Conservation (phyloP, 305 asterid species). For the Plantago coronopus region DNA sequence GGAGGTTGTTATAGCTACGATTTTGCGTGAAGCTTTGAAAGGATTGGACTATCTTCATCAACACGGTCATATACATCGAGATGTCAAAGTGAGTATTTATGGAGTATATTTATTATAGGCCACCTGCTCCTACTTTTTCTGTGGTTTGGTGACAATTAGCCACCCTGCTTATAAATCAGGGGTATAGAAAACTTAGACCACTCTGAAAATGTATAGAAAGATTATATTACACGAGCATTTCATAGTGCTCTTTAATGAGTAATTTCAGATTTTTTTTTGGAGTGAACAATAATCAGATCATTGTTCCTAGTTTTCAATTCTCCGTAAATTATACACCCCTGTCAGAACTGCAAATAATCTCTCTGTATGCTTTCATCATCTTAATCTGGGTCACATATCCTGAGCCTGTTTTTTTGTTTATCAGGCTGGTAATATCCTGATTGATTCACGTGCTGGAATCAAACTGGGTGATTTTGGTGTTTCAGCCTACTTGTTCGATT, state of each 20-base stretch:
- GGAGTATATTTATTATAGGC: not conserved
- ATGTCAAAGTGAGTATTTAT: conserved; percentile 71
- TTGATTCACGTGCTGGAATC: conserved; percentile 78
- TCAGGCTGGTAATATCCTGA: conserved; percentile 94
- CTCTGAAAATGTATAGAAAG: not conserved
- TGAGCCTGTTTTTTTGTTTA: conserved; percentile 17
- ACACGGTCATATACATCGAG: conserved; percentile 98
- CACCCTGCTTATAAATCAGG: not conserved
- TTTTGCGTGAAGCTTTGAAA: conserved; percentile 81
- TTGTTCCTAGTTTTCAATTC: no score
- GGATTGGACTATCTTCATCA: conserved; percentile 95
- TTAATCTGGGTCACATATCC: conserved; percentile 10
- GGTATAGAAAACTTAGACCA: not conserved
- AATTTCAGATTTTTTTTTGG: not conserved
- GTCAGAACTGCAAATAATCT: conserved; percentile 6
- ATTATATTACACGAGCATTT: not conserved
- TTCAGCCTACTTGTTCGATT: conserved; percentile 93
- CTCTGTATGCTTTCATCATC: conserved; percentile 12
- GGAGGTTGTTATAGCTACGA: conserved; percentile 87
- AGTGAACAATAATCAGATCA: conserved; percentile 5
- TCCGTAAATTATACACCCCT: no score
- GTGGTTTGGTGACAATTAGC: conserved; percentile 10
- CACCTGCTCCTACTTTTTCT: not conserved
- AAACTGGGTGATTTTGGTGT: conserved; percentile 98
- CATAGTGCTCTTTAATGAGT: not conserved